Evolutionary conservation across 129 eudicot species (phyloP).

Genomic region (Pulicaria dysenterica): DNA sequence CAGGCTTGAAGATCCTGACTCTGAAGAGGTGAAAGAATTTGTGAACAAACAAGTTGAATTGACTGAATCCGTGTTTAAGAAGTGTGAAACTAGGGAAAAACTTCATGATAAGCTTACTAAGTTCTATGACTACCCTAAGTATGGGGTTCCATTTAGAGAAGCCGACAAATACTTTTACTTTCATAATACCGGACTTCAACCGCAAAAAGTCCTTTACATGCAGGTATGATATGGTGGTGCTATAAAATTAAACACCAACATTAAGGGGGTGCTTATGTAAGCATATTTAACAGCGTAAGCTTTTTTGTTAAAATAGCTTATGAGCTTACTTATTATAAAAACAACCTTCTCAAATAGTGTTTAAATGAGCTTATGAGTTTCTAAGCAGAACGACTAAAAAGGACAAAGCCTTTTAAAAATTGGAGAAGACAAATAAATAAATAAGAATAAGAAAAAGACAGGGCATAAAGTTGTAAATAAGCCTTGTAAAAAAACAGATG

Average conservation of each 20-base stretch:
- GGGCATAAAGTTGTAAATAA: too few species aligned
- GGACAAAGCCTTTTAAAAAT: too few species aligned
- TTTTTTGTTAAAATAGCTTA: too few species aligned
- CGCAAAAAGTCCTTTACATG: conserved; percentile 84
- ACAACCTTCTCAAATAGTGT: too few species aligned
- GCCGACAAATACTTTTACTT: conserved; percentile 88
- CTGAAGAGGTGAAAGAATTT: conserved; percentile 80
- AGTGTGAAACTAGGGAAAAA: conserved; percentile 78
- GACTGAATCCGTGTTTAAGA: conserved; percentile 73
- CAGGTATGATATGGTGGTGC: conserved; percentile 57
- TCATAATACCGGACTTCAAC: conserved; percentile 87
- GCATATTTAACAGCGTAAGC: too few species aligned
- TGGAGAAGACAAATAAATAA: too few species aligned
- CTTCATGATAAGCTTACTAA: conserved; percentile 70
- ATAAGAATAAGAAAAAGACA: too few species aligned
- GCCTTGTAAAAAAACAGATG: too few species aligned
- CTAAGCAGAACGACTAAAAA: too few species aligned
- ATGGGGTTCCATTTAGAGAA: conserved; percentile 68
- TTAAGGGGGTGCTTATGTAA: not conserved
- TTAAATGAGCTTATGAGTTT: too few species aligned
- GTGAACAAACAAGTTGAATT: conserved; percentile 79
- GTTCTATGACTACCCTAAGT: conserved; percentile 77
- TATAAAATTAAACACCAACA: conserved; percentile 1
- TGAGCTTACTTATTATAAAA: too few species aligned
- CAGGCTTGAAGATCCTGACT: conserved; percentile 99